These are phyloP conservation scores for Saccharomycopsis selenospora DNA, from an alignment of 805 yeast genomes.

Conservation along the genomic window DNA sequence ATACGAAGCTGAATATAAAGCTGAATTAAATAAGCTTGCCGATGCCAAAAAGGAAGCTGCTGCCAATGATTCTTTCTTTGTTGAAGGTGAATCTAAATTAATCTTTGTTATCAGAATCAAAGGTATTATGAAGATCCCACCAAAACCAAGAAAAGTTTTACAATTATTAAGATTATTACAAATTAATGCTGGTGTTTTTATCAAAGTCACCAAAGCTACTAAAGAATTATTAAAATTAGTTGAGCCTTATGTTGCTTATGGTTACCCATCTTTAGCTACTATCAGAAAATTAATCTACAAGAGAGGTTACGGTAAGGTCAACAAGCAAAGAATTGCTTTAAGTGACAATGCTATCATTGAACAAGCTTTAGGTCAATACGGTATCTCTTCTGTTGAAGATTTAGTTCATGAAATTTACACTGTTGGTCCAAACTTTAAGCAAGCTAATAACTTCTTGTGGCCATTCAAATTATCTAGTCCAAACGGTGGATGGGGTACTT, in stretches of 20 bases:
- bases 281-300: slow-evolving; percentile 90
- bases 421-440: slow-evolving; percentile 98
- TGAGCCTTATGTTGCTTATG: slow-evolving; percentile 96
- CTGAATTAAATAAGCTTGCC: slow-evolving; percentile 82
- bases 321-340: slow-evolving; percentile 91
- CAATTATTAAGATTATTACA: slow-evolving; percentile 89
- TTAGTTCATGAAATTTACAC: slow-evolving; percentile 93
- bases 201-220: slow-evolving; percentile 94
- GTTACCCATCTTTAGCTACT: slow-evolving; percentile 92
- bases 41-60: slow-evolving; percentile 89
- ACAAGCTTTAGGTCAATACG: slow-evolving; percentile 84
- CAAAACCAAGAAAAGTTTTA: slow-evolving; percentile 98
- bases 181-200: slow-evolving; percentile 92
- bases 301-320: slow-evolving; percentile 96
- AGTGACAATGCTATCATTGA: slow-evolving; percentile 85
- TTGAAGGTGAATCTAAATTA: slow-evolving; percentile 89
- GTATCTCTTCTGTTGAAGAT: slow-evolving; percentile 87
- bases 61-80: slow-evolving; percentile 91
- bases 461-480: slow-evolving; percentile 97
- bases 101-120: slow-evolving; percentile 96
- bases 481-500: slow-evolving; percentile 95
- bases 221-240: slow-evolving; percentile 84
- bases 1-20: slow-evolving; percentile 90
- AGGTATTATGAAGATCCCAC: slow-evolving; percentile 98
- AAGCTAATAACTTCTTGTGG: slow-evolving; percentile 97